Conservation (phyloP, 305 asterid species). For the Fraxinus latifolia region DNA sequence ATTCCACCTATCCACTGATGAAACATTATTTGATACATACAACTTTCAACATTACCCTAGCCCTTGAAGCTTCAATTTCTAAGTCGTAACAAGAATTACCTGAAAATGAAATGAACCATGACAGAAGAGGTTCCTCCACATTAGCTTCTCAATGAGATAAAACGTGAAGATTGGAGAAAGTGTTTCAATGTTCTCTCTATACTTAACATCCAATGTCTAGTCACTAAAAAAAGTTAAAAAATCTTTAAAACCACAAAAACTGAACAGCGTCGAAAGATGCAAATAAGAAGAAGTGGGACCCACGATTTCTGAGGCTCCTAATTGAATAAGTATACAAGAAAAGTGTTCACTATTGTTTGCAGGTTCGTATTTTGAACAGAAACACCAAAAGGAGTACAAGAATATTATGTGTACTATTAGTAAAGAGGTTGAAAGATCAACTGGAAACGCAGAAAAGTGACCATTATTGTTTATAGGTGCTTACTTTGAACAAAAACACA, state of each 20-base stretch:
- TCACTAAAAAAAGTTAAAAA: not conserved
- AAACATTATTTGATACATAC: not conserved
- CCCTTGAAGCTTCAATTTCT: constrained; percentile 1
- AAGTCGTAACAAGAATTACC: not conserved
- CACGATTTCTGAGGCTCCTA: not conserved
- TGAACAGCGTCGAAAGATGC: not conserved
- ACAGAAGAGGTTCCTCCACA: not conserved
- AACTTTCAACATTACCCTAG: constrained; percentile 5
- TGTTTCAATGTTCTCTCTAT: not conserved
- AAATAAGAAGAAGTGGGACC: not conserved
- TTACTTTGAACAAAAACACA: not conserved
- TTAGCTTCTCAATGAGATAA: not conserved
- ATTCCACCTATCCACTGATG: not conserved
- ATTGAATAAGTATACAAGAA: not conserved
- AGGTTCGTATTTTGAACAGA: not conserved
- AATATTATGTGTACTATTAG: not conserved
- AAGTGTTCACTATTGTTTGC: not conserved
- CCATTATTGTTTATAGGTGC: not conserved
- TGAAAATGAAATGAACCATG: not conserved
- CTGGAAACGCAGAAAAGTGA: not conserved
- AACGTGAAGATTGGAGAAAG: not conserved
- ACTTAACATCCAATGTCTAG: not conserved
- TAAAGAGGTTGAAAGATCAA: not conserved
- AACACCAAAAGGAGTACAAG: not conserved
- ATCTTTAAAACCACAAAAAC: not conserved